Conservation (phyloP, 108 stramenopile genomes). For the Cylindrotheca closterium region DNA sequence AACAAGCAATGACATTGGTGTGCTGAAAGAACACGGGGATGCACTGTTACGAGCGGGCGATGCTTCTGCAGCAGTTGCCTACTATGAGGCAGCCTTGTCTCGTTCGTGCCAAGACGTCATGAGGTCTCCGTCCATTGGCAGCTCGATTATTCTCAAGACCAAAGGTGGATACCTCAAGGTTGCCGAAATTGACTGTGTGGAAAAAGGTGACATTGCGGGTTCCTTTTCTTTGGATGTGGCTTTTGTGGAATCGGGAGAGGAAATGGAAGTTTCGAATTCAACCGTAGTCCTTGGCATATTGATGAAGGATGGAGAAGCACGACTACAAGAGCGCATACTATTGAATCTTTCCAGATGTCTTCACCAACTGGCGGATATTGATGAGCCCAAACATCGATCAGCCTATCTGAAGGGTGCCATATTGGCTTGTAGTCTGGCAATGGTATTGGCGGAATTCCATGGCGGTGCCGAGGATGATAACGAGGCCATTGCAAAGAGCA, state of each 20-base stretch:
- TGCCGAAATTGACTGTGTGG: conserved; percentile 62
- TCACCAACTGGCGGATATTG: conserved; percentile 50
- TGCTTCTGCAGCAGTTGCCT: conserved; percentile 49
- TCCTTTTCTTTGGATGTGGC: conserved; percentile 34
- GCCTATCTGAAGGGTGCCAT: conserved; percentile 25
- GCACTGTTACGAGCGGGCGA: conserved; percentile 51
- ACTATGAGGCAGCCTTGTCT: conserved; percentile 58
- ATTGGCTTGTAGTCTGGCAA: conserved; percentile 24
- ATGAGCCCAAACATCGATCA: conserved; percentile 25
- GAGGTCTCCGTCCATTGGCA: conserved; percentile 44
- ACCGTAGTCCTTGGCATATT: conserved; percentile 35
- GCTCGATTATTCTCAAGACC: conserved; percentile 31
- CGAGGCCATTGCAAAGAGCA: not conserved
- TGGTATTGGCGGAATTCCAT: conserved; percentile 16
- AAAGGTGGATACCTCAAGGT: conserved; percentile 50
- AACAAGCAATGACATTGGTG: not conserved
- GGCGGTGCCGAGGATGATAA: not conserved
- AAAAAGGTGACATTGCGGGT: conserved; percentile 10
- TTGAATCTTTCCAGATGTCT: conserved; percentile 65
- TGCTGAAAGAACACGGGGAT: conserved; percentile 53
- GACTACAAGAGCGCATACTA: conserved; percentile 54
- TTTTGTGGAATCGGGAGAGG: conserved; percentile 19
- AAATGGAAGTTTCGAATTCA: conserved; percentile 37
- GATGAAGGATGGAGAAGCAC: conserved; percentile 12
- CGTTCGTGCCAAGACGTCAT: conserved; percentile 33